Evolutionary conservation across 1,284 basidiomycete species (phyloP).

Genomic region (Uromyces viciae-fabae): DNA sequence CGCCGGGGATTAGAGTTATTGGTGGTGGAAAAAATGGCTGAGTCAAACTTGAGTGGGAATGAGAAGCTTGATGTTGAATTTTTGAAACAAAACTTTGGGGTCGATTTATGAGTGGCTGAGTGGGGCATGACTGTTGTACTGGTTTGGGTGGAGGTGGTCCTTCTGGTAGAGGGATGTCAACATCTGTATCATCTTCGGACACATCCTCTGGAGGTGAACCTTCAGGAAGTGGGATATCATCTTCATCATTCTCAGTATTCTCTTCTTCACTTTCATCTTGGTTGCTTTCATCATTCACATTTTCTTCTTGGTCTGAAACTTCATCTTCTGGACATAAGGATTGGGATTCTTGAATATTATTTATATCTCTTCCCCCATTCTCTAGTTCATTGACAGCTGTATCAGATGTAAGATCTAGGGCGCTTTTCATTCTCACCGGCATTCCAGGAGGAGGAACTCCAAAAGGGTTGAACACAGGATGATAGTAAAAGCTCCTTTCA

Average conservation of each 20-base stretch:
- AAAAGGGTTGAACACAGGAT: conserved; percentile 53
- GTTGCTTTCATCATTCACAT: conserved; percentile 13
- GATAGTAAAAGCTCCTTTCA: conserved; percentile 53
- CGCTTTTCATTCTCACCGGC: conserved; percentile 48
- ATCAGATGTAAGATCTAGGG: background rate
- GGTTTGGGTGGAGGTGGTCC: conserved; percentile 44
- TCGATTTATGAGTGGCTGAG: conserved; percentile 5
- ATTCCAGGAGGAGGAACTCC: conserved; percentile 55
- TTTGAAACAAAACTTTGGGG: background rate
- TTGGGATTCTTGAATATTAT: background rate
- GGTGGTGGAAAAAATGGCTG: conserved; percentile 21
- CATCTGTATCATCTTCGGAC: conserved; percentile 3
- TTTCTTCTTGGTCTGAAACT: conserved; percentile 34
- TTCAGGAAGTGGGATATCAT: conserved; percentile 40
- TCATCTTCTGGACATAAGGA: background rate
- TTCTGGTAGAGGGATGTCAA: conserved; percentile 46
- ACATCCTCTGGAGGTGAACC: conserved; percentile 41
- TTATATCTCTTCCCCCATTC: background rate
- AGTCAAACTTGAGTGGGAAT: conserved; percentile 7
- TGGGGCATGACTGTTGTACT: background rate
- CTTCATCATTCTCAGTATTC: conserved; percentile 16
- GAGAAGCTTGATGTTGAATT: background rate
- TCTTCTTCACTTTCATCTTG: conserved; percentile 30
- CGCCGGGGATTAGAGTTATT: conserved; percentile 17
- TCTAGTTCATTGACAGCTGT: background rate